Evolutionary conservation across 2,329 filamentous ascomycete species (phyloP).

Genomic region (Tolypocladium ovalisporum): DNA sequence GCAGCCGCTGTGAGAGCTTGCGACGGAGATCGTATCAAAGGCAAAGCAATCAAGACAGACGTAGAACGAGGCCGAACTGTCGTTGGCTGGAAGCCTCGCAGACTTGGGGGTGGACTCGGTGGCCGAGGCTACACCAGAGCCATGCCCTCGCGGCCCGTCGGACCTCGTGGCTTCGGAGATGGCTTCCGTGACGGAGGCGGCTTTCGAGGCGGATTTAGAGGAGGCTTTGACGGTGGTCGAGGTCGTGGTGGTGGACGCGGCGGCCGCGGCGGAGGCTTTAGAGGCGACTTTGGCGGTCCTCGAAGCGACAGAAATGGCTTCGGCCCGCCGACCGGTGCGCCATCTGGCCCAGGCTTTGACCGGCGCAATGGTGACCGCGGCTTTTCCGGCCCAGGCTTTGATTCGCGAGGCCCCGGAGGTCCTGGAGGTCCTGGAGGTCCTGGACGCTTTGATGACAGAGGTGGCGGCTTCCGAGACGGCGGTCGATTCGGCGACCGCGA

Average conservation of each 20-base stretch:
- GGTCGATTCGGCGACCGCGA: conserved; percentile 20
- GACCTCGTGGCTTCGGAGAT: conserved; percentile 48
- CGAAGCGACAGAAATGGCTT: conserved; percentile 35
- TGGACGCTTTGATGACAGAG: conserved; percentile 49
- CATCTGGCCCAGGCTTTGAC: conserved; percentile 46
- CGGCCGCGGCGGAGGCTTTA: conserved; percentile 45
- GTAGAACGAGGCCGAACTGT: conserved; percentile 94
- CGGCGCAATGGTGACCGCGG: conserved; percentile 30
- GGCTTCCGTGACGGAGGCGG: conserved; percentile 38
- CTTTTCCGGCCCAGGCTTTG: conserved; percentile 41
- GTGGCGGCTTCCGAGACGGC: conserved; percentile 40
- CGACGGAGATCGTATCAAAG: conserved; percentile 87
- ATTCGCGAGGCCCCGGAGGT: conserved; percentile 37
- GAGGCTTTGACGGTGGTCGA: conserved; percentile 31
- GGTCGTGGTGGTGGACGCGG: conserved; percentile 34
- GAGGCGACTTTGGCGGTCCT: conserved; percentile 27
- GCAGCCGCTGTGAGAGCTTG: conserved; percentile 79
- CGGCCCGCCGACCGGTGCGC: conserved; percentile 45
- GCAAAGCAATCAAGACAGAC: conserved; percentile 84
- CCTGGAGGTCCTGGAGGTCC: too few relatives aligned
- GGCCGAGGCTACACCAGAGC: conserved; percentile 88
- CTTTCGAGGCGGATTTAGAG: conserved; percentile 34
- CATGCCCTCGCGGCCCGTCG: conserved; percentile 58
- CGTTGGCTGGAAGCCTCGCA: conserved; percentile 82
- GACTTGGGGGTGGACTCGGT: conserved; percentile 84